Evolutionary conservation across 306 rosid genomes (phyloP), one percentile per base, ranked within the genome.

Genomic region (Dalbergia oliveri): DNA sequence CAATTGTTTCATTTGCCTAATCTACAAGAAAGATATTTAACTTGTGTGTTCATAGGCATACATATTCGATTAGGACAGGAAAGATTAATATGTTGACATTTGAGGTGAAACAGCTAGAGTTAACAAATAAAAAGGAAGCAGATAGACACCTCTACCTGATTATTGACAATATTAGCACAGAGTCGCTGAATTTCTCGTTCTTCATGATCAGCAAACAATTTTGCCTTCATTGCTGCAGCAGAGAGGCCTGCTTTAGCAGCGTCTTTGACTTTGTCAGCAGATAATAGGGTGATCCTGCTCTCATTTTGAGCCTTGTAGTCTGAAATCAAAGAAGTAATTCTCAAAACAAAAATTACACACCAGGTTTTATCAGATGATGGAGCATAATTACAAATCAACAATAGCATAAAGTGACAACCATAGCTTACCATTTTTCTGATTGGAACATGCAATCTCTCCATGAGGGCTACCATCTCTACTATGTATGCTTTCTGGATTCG

Each of bases 141-240:
- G 31, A 1, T 26, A 26, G 31, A 59, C 10, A 18, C 69, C 15
- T 44, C 73, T 90, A 96, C 99, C 98, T 96, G 97, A 84, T 96
- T 98, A 37, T 89, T 96, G 71, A 96, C 81, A 7, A 96, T 93
- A 84, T 91, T 96, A 68, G 98, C 99, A 74, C 97, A 96, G 62
- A 93, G 82, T 79, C 99, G 91, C 90, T 96, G 99, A 79, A 96
- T 96, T 89, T 96, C 99, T n/a, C 99, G 88, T 84, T 96, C 99
- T 90, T 96, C 99, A 39, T 96, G 98, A 82, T 96, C 99, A 0
- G 98, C 98, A 86, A 96, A 96, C 73, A 91, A 84, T 85, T 96
- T 96, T 23, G 99, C 97, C 86, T 96, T 96, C 79, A 90, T 90
- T 66, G 98, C 99, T 67, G 99, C 99, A 31, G 98, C 98, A 76